phyloP scores from a whole-genome alignment of 2,329 filamentous ascomycete species.

The Colletotrichum camelliae region DNA sequence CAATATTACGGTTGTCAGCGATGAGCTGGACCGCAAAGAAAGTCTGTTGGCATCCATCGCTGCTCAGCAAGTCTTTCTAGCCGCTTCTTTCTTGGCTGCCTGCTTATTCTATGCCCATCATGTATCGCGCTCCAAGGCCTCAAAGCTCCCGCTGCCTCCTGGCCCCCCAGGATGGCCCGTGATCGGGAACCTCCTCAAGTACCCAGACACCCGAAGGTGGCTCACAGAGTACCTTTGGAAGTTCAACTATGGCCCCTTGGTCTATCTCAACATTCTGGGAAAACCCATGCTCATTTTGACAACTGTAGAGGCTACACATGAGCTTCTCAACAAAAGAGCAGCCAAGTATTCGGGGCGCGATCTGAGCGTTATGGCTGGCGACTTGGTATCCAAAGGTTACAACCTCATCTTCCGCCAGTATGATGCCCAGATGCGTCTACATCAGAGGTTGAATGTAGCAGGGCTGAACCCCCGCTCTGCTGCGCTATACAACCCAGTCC shows the following conservation, averaged over 20 bases:
- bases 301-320: slow-evolving; percentile 1
- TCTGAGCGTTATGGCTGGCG: background rate
- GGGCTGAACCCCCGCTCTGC: background rate
- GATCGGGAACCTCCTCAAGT: background rate
- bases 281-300: background rate
- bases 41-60: background rate
- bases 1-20: background rate
- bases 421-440: background rate
- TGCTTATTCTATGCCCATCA: background rate
- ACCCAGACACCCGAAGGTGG: background rate
- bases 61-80: background rate
- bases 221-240: slow-evolving; percentile 1
- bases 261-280: background rate
- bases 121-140: background rate
- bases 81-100: background rate
- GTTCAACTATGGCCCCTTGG: background rate
- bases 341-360: background rate
- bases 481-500: background rate
- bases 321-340: slow-evolving; percentile 5
- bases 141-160: background rate
- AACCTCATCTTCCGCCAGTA: slow-evolving; percentile 11
- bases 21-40: background rate
- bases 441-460: background rate
- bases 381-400: background rate
- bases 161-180: background rate